These are phyloP conservation scores for Trichoderma hamatum DNA, from an alignment of 2,329 filamentous ascomycete genomes.

Conservation along the genomic window DNA sequence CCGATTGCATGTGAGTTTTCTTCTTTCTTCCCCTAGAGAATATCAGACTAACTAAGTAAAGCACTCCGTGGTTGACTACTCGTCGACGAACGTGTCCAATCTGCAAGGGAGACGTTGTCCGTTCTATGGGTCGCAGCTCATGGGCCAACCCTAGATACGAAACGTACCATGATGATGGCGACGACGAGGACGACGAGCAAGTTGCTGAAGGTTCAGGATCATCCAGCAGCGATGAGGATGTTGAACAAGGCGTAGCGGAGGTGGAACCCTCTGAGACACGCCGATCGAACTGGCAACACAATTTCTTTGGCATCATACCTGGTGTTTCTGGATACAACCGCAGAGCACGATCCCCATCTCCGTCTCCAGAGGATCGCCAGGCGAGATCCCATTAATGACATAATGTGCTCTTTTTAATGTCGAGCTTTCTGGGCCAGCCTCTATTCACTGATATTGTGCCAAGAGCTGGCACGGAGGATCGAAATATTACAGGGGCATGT, in stretches of 20 bases:
- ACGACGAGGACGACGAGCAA: constrained; percentile 49
- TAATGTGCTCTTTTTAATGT: neutral
- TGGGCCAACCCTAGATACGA: constrained; percentile 57
- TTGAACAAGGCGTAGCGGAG: constrained; percentile 48
- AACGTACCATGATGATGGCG: constrained; percentile 57
- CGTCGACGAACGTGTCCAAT: constrained; percentile 96
- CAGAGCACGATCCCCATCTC: constrained; percentile 33
- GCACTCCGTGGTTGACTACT: constrained; percentile 95
- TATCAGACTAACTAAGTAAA: constrained; percentile 42
- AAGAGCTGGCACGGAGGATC: neutral
- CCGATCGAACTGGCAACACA: constrained; percentile 36
- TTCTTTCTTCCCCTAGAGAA: constrained; percentile 28
- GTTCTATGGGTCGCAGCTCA: constrained; percentile 60
- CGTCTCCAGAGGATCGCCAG: constrained; percentile 29
- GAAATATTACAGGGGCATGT: neutral
- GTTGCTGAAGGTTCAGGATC: constrained; percentile 43
- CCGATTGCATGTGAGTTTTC: constrained; percentile 89
- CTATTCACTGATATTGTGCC: neutral
- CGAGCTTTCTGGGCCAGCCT: neutral
- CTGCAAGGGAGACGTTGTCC: constrained; percentile 95
- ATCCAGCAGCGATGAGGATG: constrained; percentile 42
- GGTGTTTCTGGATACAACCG: constrained; percentile 33
- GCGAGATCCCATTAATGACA: neutral
- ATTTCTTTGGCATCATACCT: constrained; percentile 47
- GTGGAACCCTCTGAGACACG: constrained; percentile 31